Evolutionary conservation across 352 stramenopile genomes (phyloP), one percentile per base, ranked within the genome.

Genomic region (Globisporangium alternatum): DNA sequence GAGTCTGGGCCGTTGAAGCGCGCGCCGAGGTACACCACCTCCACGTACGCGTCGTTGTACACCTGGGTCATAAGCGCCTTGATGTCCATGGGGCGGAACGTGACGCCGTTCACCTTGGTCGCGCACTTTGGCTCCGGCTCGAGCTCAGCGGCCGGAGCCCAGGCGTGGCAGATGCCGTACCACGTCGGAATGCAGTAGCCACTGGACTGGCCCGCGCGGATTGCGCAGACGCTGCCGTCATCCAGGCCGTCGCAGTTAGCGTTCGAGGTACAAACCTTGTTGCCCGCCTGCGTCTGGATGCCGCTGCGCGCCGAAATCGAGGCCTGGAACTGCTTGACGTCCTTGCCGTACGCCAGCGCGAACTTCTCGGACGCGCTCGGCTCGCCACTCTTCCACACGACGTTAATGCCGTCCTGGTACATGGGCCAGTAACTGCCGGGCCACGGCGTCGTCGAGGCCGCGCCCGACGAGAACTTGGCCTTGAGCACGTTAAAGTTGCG

Each of bases 381-480:
- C 28, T 62, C 19, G 8, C 35, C 68, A 1, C 56, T 51, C 1
- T 56, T 71, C 80, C 77, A 78, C 8, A 66, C 52, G 57, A 59
- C 35, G 70, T 89, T 87, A 69, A 89, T 89, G 59, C 78, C 72
- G 68, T 89, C 80, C 56, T 77, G 66, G 68, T 79, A 83, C 41
- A 60, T 73, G 5, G 80, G 80, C 78, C 78, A 89, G 73, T 89
- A 89, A 54, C 74, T 80, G 9, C 71, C 48, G 0, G 77, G 70
- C 77, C 77, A 85, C 53, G 76, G 76, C 17, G 43, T 71, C 5
- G 2, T 60, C 22, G 43, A 39, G 2, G 65, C 65, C n/a, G 54
- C 28, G 12, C 35, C 67, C 2, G 55, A 59, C 3, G 53, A 35
- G 52, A 77, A 80, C 44, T 71, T 35, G 25, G 62, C 48, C 41